Conservation (phyloP, 2,329 filamentous ascomycete genomes). For the Aspergillus niger region DNA sequence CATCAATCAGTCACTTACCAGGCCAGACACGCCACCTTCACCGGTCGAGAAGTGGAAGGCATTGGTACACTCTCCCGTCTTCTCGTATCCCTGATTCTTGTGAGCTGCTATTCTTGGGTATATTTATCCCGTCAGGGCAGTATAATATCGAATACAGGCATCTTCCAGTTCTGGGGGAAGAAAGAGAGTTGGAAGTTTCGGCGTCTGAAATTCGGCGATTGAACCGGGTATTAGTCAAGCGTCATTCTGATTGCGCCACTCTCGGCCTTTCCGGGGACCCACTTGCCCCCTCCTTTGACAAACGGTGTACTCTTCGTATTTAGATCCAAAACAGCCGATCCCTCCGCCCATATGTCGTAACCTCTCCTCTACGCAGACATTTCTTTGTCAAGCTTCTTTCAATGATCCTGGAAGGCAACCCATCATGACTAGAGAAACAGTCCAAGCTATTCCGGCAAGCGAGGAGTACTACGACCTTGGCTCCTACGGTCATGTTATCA, state of each 20-base stretch:
- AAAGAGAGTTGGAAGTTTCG: neutral
- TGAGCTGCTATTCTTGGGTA: neutral
- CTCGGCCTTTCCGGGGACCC: too few relatives aligned
- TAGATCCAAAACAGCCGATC: too few relatives aligned
- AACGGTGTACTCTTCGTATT: too few relatives aligned
- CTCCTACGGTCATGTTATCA: conserved; percentile 57
- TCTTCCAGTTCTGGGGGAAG: neutral
- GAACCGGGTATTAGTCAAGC: too few relatives aligned
- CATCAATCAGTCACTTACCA: conserved; percentile 15
- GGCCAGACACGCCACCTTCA: conserved; percentile 25
- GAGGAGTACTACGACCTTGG: conserved; percentile 59
- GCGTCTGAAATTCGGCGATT: neutral
- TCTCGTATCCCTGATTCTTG: neutral
- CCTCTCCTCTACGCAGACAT: too few relatives aligned
- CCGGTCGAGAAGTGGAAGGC: conserved; percentile 5
- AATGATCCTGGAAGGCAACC: too few relatives aligned
- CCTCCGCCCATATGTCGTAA: too few relatives aligned
- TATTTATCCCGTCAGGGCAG: neutral
- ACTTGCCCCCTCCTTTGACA: too few relatives aligned
- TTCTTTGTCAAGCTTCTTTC: too few relatives aligned
- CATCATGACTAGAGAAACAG: neutral
- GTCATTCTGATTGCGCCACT: too few relatives aligned
- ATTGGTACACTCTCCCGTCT: neutral
- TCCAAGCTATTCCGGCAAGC: conserved; percentile 21
- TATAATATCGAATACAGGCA: neutral